Evolutionary conservation across 257 asterid species (phyloP).

Genomic region (Eucommia ulmoides): DNA sequence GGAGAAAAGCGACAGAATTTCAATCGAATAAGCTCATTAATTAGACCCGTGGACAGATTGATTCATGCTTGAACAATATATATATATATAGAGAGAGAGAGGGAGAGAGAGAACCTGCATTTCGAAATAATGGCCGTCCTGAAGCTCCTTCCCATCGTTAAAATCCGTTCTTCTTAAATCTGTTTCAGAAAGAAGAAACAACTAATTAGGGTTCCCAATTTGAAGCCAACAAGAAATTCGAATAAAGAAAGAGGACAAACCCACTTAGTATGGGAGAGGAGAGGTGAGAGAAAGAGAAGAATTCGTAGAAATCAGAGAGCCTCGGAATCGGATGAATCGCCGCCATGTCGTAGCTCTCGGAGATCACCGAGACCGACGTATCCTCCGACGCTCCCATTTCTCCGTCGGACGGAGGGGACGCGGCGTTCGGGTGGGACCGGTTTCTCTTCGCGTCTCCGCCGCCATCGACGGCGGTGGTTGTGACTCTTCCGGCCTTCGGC

Average conservation of each 20-base stretch:
- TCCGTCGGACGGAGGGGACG: slow-evolving; percentile 39
- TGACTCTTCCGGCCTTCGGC: slow-evolving; percentile 31
- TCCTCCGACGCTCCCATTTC: slow-evolving; percentile 33
- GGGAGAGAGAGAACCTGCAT: slow-evolving; percentile 55
- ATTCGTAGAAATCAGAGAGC: slow-evolving; percentile 94
- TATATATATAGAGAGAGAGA: neutral
- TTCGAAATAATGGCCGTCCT: slow-evolving; percentile 71
- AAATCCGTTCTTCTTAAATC: slow-evolving; percentile 22
- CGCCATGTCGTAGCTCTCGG: slow-evolving; percentile 74
- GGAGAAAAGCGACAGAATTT: too few relatives aligned
- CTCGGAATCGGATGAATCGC: slow-evolving; percentile 96
- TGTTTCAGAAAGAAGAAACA: neutral
- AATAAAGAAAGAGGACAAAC: slow-evolving; percentile 11
- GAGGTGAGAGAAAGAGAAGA: slow-evolving; percentile 78
- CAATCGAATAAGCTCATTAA: too few relatives aligned
- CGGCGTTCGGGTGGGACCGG: slow-evolving; percentile 28
- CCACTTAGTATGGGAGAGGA: slow-evolving; percentile 74
- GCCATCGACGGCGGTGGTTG: slow-evolving; percentile 7
- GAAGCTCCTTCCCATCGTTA: slow-evolving; percentile 37
- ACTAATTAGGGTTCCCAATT: too few relatives aligned
- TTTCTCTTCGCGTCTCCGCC: slow-evolving; percentile 34
- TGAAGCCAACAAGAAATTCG: neutral
- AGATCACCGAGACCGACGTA: slow-evolving; percentile 33
- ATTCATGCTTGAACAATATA: too few relatives aligned
- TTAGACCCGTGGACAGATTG: too few relatives aligned